Evolutionary conservation across 2,329 filamentous ascomycete species (phyloP), one percentile per base, ranked within the genome.

Genomic region (Orbilia blumenaviensis): DNA sequence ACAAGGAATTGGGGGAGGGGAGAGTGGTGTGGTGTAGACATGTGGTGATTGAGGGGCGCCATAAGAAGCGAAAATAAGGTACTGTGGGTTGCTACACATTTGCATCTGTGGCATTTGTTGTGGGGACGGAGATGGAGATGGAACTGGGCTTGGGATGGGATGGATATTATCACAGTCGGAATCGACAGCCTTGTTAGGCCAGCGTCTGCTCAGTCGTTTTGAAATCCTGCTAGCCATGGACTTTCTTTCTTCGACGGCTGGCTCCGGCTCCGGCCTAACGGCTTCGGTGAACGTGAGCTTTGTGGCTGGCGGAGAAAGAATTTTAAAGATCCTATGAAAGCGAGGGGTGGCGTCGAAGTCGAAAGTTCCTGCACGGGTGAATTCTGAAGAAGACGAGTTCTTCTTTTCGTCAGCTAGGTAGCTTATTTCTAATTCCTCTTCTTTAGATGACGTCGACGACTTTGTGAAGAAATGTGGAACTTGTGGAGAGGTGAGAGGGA

Each of bases 301-400:
- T 12, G 71, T 63, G 12, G 71, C 46, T 29, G 71, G 63, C 2
- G 71, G 64, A 1, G 71, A 75, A 4, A 75, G 38, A 16, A 75
- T 52, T 41, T 48, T 62, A 12, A 75, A 75, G 14, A 75, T 64
- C 25, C 46, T 75, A 10, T 68, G 48, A 10, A 75, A 32, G 12
- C 71, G 71, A 2, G 71, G 71, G n/a, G 71, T 75, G 27, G 71
- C 38, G 18, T 75, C 71, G 46, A 75, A 42, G 41, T 75, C 63
- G 8, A 75, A 63, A 10, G 58, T 50, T 27, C 46, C 52, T 6
- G 54, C 25, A 38, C 44, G 42, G 9, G 63, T 46, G 27, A 14
- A 60, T n/a, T 56, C 63, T 14, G 44, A 41, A 2, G 63, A 64
- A 4, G 36, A 44, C 5, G 52, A 56, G 16, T 36, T 38, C 29